phyloP scores from a whole-genome alignment of 768 basidiomycete genomes.

The Suillus bovinus region DNA sequence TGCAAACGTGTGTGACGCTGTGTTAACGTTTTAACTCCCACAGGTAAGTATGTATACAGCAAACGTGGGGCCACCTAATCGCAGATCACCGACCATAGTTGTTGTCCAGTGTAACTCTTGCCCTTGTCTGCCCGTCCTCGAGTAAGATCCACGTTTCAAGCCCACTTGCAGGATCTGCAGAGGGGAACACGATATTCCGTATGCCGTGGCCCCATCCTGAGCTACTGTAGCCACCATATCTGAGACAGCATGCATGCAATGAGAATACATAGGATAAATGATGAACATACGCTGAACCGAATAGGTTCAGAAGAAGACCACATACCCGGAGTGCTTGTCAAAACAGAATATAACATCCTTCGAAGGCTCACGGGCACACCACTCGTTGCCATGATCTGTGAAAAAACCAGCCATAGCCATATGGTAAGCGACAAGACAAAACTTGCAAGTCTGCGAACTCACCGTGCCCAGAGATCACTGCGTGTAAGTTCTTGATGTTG shows the following conservation, averaged over 20 bases:
- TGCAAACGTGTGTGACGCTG: background rate
- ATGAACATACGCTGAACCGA: background rate
- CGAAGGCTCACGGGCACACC: slow-evolving; percentile 69
- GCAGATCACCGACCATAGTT: background rate
- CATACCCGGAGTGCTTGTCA: slow-evolving; percentile 70
- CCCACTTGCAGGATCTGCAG: slow-evolving; percentile 42
- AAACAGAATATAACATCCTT: slow-evolving; percentile 74
- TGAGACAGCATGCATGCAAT: slow-evolving; percentile 22
- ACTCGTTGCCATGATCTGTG: slow-evolving; percentile 76
- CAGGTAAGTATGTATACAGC: background rate
- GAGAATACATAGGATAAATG: background rate
- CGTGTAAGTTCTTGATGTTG: slow-evolving; percentile 65
- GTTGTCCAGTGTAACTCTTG: slow-evolving; percentile 48
- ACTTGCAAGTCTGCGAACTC: background rate
- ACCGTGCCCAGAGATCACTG: slow-evolving; percentile 74
- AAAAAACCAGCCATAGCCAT: background rate
- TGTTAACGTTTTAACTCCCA: background rate
- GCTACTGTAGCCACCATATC: slow-evolving; percentile 62
- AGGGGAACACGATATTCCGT: slow-evolving; percentile 57
- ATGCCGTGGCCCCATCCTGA: slow-evolving; percentile 65
- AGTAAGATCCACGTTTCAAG: slow-evolving; percentile 67
- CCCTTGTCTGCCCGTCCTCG: slow-evolving; percentile 56
- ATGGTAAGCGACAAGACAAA: slow-evolving; percentile 10
- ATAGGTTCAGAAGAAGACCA: background rate
- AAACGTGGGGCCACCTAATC: background rate